Conservation (phyloP, 345 rosid genomes). For the Stellera chamaejasme region DNA sequence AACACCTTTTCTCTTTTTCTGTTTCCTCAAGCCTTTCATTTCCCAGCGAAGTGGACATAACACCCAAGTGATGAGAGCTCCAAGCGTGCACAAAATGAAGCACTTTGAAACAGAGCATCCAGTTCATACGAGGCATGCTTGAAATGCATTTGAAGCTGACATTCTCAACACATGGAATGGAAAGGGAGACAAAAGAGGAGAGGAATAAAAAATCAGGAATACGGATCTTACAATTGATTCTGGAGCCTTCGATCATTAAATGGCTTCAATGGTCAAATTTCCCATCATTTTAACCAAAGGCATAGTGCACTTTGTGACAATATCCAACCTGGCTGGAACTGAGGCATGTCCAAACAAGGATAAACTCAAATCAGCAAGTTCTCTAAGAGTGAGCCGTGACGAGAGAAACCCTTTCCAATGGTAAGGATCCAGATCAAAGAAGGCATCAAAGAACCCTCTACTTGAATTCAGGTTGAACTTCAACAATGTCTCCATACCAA, state of each 20-base stretch:
- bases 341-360: constrained; percentile 45
- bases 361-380: constrained; percentile 33
- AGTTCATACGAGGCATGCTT: too few species aligned
- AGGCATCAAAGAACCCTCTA: constrained; percentile 51
- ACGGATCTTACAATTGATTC: background rate
- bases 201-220: background rate
- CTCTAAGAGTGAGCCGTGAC: constrained; percentile 38
- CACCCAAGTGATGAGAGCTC: too few species aligned
- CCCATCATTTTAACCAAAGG: constrained; percentile 53
- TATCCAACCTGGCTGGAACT: constrained; percentile 33
- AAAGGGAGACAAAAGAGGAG: background rate
- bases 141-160: background rate
- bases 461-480: constrained; percentile 48
- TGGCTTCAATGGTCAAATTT: constrained; percentile 43
- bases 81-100: too few species aligned
- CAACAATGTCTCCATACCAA: constrained; percentile 65
- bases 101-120: too few species aligned
- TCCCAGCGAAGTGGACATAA: too few species aligned
- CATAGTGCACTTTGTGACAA: constrained; percentile 50
- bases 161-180: background rate
- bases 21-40: too few species aligned
- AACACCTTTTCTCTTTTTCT: too few species aligned
- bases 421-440: constrained; percentile 48
- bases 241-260: constrained; percentile 13
- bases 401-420: constrained; percentile 67